Conservation (phyloP, 768 basidiomycete genomes). For the Neoboletus magnificus region DNA sequence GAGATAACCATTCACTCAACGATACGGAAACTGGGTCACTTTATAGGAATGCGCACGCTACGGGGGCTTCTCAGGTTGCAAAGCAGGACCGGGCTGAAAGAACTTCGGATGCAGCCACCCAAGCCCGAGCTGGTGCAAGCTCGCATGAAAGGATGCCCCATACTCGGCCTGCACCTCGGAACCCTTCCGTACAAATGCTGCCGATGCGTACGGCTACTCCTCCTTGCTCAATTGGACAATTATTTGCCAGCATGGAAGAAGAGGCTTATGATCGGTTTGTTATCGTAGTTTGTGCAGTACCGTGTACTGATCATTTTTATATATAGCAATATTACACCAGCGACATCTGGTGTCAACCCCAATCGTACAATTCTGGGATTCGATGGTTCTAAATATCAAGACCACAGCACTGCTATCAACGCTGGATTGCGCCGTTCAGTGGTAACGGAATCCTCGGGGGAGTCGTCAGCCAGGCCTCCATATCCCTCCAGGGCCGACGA, state of each 20-base stretch:
- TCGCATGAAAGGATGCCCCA: slow-evolving; percentile 14
- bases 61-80: not conserved
- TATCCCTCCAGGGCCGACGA: not conserved
- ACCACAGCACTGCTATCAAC: not conserved
- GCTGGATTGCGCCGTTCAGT: not conserved
- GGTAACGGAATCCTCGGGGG: not conserved
- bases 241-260: not conserved
- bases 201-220: not conserved
- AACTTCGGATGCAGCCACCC: not conserved
- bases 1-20: not conserved
- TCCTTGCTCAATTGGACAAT: not conserved
- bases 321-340: slow-evolving; percentile 4
- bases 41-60: not conserved
- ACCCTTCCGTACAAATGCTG: not conserved
- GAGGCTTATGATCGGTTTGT: slow-evolving; percentile 10
- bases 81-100: not conserved
- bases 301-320: not conserved
- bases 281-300: not conserved
- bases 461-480: not conserved
- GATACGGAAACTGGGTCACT: not conserved
- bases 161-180: not conserved
- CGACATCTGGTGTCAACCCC: not conserved
- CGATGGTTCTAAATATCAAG: not conserved
- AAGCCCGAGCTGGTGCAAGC: not conserved
- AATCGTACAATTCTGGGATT: not conserved